A percentile compares a stretch with the other conserved stretches of the same genome.
Evolutionary conservation across 768 basidiomycete species (phyloP).

Genomic region (Galerina marginata): DNA sequence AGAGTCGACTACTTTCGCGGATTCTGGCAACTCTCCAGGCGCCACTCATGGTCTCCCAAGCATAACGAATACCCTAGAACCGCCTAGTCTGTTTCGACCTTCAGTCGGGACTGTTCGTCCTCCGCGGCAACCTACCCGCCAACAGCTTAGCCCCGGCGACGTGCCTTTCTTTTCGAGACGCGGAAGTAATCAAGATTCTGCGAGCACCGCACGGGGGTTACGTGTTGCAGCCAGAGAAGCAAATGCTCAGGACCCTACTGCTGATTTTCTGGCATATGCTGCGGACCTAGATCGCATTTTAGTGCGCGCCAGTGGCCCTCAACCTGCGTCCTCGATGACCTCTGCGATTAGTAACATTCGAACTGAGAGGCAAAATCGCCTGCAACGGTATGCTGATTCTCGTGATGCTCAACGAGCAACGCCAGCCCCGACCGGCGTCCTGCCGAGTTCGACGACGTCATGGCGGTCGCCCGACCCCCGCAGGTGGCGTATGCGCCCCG

Average conservation of each 20-base stretch:
- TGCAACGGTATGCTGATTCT: neutral
- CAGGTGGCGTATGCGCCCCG: conserved; percentile 27
- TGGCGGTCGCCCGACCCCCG: conserved; percentile 23
- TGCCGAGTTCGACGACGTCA: conserved; percentile 3
- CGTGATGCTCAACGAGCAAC: conserved; percentile 3
- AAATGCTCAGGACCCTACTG: neutral
- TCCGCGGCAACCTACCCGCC: conserved; percentile 19
- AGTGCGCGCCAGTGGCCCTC: conserved; percentile 1
- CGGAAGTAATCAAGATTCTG: conserved; percentile 13
- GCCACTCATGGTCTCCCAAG: neutral
- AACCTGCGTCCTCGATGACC: neutral
- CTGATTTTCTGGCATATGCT: neutral
- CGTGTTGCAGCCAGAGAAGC: conserved; percentile 31
- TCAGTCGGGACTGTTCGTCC: conserved; percentile 8
- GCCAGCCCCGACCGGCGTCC: neutral
- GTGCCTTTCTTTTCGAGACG: conserved; percentile 6
- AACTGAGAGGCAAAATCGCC: conserved; percentile 6
- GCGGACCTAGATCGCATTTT: conserved; percentile 18
- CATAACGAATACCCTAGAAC: neutral
- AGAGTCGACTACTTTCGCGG: neutral
- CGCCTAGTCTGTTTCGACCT: conserved; percentile 2
- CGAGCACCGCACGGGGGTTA: conserved; percentile 28
- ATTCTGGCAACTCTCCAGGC: neutral
- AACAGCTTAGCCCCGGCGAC: conserved; percentile 7
- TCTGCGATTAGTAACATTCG: conserved; percentile 4